Evolutionary conservation across 176 grass and related monocot species (phyloP).

Genomic region (Juncus effusus): DNA sequence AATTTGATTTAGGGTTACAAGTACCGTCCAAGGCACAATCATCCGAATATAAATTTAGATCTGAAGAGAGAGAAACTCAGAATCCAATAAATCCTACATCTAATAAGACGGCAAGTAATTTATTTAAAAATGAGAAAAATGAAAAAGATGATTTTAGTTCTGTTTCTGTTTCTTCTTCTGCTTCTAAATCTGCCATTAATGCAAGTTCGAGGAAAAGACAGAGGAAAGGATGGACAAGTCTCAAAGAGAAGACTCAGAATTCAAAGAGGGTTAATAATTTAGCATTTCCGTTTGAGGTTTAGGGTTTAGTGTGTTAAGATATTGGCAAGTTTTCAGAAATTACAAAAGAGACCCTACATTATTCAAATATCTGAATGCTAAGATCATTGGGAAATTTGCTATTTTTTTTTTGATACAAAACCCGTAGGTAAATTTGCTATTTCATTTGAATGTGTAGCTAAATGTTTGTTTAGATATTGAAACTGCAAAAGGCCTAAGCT

Average conservation of each 20-base stretch:
- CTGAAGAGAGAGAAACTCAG: constrained; percentile 8
- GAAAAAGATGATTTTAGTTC: constrained; percentile 26
- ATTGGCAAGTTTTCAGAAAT: too few species aligned
- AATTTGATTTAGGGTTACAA: too few species aligned
- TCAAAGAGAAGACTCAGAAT: constrained; percentile 67
- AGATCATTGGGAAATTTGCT: too few species aligned
- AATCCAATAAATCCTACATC: constrained; percentile 15
- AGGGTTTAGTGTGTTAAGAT: neutral
- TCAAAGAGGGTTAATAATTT: constrained; percentile 52
- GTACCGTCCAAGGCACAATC: constrained; percentile 12
- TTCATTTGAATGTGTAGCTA: too few species aligned
- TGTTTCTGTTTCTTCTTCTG: constrained; percentile 10
- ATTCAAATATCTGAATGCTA: too few species aligned
- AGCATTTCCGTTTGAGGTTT: constrained; percentile 54
- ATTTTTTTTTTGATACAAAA: too few species aligned
- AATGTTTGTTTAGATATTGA: too few species aligned
- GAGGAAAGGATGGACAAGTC: constrained; percentile 67
- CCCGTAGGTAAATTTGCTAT: too few species aligned
- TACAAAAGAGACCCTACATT: too few species aligned
- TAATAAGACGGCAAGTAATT: constrained; percentile 3
- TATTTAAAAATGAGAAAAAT: neutral
- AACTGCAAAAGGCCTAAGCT: too few species aligned
- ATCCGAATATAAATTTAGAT: neutral
- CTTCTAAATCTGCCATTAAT: neutral
- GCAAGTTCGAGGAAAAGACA: constrained; percentile 57